phyloP scores from a whole-genome alignment of 2,329 filamentous ascomycete genomes.

The Lachnellula willkommii region DNA sequence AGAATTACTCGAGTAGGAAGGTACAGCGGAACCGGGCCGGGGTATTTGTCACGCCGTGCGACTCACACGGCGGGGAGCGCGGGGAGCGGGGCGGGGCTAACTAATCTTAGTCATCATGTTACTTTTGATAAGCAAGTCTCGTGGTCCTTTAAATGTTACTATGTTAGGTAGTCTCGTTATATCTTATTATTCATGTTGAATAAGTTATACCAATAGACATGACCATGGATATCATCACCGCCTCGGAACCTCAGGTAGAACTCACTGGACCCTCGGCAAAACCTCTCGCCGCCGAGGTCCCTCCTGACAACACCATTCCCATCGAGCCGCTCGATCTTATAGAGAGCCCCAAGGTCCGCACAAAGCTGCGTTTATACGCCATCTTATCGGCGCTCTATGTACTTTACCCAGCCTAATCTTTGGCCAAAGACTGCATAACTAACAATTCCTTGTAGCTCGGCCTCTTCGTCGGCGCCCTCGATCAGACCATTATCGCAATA shows the following conservation, averaged over 20 bases:
- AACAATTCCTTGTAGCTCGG: background rate
- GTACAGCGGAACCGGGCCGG: too few species aligned
- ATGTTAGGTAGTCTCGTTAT: too few species aligned
- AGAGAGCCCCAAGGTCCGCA: constrained; percentile 20
- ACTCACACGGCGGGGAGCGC: too few species aligned
- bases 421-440: background rate
- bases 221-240: background rate
- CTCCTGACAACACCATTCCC: constrained; percentile 3
- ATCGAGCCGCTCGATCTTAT: constrained; percentile 12
- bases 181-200: too few species aligned
- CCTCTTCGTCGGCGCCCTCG: constrained; percentile 24
- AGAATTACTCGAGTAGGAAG: too few species aligned
- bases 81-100: too few species aligned
- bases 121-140: too few species aligned
- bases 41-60: too few species aligned
- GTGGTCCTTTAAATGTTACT: too few species aligned
- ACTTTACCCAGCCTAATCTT: background rate
- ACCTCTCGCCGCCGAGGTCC: background rate
- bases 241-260: background rate
- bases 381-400: constrained; percentile 27
- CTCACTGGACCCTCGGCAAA: background rate
- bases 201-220: background rate
- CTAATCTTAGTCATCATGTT: too few species aligned
- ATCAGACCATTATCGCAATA: constrained; percentile 35
- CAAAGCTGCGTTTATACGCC: constrained; percentile 23